Evolutionary conservation across 2,329 filamentous ascomycete genomes (phyloP), one percentile per base, ranked within the genome.

Genomic region (Hypoxylon sp.): DNA sequence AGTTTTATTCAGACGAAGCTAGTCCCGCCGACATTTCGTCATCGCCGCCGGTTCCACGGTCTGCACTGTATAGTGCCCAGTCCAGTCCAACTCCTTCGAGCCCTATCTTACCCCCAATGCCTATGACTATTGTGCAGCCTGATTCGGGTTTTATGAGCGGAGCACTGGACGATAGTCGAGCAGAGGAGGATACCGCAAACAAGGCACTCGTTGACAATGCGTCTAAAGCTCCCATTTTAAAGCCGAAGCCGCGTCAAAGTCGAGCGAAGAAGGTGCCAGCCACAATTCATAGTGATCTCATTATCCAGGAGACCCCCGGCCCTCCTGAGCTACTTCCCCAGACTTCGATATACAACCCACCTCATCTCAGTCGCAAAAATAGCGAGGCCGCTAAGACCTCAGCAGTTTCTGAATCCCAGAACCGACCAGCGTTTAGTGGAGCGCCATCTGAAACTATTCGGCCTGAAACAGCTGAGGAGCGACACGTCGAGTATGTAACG

Each of bases 141-240:
- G 93, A 97, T 77, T 94, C 93, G 13, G 93, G 92, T 1, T 97
- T 97, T 75, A 92, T 94, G 87, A 96, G 92, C 76, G 92, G 91
- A n/a, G 87, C 89, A 5, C 78, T 91, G 14, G 87, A 91, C n/a
- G 89, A 91, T 26, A 83, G 68, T 53, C 72, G 72, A 35, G 46
- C 90, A 5, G 88, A 93, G 65, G 91, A 91, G 39, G 88, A 92
- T 24, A 85, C 88, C 13, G 80, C 83, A 1, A 79, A 82, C 11
- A 83, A 84, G 63, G 75, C 81, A n/a, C 72, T 82, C 6, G 78
- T 80, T 11, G 79, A 78, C 26, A 75, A 76, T 14, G 78, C 77
- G 9, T 63, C 77, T 2, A 75, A 76, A 53, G 67, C 74, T 17
- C 55, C 72, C 11, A 65, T 67, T n/a, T 64, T 74, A 72, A 75